Evolutionary conservation across 805 yeast species (phyloP).

Genomic region (Candida incommunis): DNA sequence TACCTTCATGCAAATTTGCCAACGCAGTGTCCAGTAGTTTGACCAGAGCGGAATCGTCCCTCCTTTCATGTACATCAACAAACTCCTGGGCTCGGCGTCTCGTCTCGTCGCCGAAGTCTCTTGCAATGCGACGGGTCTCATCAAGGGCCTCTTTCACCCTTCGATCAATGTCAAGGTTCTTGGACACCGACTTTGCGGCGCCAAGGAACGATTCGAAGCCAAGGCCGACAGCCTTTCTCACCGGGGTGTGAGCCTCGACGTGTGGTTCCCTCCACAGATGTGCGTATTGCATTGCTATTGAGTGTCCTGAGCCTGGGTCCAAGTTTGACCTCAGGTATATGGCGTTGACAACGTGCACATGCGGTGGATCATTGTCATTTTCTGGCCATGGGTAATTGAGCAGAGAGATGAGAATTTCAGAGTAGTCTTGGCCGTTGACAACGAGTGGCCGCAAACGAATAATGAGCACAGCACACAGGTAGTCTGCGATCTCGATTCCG

Average conservation of each 20-base stretch:
- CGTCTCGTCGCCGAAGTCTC: slow-evolving; percentile 4
- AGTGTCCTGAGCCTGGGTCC: slow-evolving; percentile 11
- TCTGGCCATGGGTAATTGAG: slow-evolving; percentile 12
- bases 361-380: slow-evolving; percentile 6
- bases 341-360: slow-evolving; percentile 12
- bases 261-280: slow-evolving; percentile 3
- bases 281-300: slow-evolving; percentile 11
- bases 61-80: not conserved
- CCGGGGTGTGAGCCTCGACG: slow-evolving; percentile 2
- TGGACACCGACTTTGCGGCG: slow-evolving; percentile 10
- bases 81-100: slow-evolving; percentile 1
- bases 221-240: slow-evolving; percentile 2
- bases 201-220: slow-evolving; percentile 6
- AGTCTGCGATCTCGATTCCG: slow-evolving; percentile 18
- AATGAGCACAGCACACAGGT: slow-evolving; percentile 21
- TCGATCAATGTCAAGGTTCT: slow-evolving; percentile 8
- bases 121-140: slow-evolving; percentile 2
- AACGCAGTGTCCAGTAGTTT: slow-evolving; percentile 2
- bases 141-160: slow-evolving; percentile 8
- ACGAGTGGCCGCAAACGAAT: slow-evolving; percentile 15
- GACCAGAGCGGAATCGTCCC: not conserved
- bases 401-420: slow-evolving; percentile 11
- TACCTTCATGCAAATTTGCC: not conserved
- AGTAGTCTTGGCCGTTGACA: slow-evolving; percentile 6
- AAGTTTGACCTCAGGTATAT: slow-evolving; percentile 10